Conservation (phyloP, 176 grass and related monocot genomes). For the Ampelocalamus luodianensis region DNA sequence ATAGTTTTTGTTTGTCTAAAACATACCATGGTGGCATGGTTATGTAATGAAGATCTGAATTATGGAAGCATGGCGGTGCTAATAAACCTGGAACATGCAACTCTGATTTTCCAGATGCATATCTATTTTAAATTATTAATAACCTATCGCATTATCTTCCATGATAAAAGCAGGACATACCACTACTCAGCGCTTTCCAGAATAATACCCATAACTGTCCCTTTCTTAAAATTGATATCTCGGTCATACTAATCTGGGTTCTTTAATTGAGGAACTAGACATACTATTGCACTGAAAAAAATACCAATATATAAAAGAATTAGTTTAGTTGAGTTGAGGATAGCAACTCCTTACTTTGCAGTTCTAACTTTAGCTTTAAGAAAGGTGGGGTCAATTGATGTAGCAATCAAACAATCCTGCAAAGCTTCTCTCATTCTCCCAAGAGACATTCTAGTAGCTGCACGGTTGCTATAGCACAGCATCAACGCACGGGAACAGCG, state of each 20-base stretch:
- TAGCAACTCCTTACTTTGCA: slow-evolving; percentile 75
- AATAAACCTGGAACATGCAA: slow-evolving; percentile 33
- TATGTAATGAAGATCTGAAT: slow-evolving; percentile 9
- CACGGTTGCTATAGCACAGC: slow-evolving; percentile 98
- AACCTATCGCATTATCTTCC: neutral
- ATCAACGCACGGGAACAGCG: slow-evolving; percentile 62
- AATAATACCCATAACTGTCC: slow-evolving; percentile 14
- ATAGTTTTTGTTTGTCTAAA: slow-evolving; percentile 27
- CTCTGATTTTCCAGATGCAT: neutral
- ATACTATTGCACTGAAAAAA: slow-evolving; percentile 10
- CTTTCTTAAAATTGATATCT: slow-evolving; percentile 1
- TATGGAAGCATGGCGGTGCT: neutral
- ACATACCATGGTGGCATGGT: slow-evolving; percentile 11
- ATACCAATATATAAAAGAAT: slow-evolving; percentile 19
- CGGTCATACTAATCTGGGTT: neutral
- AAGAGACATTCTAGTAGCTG: slow-evolving; percentile 85
- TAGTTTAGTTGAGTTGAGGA: slow-evolving; percentile 3
- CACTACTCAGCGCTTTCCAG: neutral
- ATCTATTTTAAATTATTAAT: slow-evolving; percentile 15
- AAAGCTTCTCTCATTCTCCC: slow-evolving; percentile 88
- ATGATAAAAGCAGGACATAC: slow-evolving; percentile 39
- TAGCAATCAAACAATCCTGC: slow-evolving; percentile 77
- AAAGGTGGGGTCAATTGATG: slow-evolving; percentile 74
- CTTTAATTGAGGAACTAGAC: neutral
- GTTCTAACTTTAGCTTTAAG: slow-evolving; percentile 80